These are phyloP conservation scores for Saitoella complicata DNA, from an alignment of 805 yeast genomes.

Conservation along the genomic window DNA sequence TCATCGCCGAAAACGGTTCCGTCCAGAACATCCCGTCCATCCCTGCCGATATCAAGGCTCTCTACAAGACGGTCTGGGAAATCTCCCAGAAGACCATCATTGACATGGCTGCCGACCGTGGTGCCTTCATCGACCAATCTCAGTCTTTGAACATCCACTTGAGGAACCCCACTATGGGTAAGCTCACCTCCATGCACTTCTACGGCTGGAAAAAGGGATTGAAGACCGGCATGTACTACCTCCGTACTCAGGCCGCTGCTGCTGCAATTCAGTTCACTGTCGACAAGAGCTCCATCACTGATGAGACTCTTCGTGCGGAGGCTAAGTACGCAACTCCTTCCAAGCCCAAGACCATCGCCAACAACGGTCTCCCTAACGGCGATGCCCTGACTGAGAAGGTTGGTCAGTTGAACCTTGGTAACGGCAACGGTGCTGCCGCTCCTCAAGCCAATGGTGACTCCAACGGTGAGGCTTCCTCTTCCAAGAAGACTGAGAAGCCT, in stretches of 20 bases:
- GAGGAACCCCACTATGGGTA: conserved; percentile 86
- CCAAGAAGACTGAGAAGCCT: conserved; percentile 15
- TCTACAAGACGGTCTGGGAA: conserved; percentile 97
- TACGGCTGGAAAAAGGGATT: conserved; percentile 98
- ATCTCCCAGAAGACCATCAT: conserved; percentile 70
- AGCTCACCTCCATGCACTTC: conserved; percentile 93
- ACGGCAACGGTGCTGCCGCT: not conserved
- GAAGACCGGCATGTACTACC: conserved; percentile 96
- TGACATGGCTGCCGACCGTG: conserved; percentile 72
- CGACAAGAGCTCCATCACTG: conserved; percentile 30
- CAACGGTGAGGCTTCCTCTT: conserved; percentile 28
- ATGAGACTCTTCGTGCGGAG: conserved; percentile 5
- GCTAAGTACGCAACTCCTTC: not conserved
- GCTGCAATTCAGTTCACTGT: conserved; percentile 89
- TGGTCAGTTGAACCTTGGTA: not conserved
- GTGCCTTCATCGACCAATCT: conserved; percentile 67
- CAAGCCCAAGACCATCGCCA: not conserved
- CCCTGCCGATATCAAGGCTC: conserved; percentile 54
- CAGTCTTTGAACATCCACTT: conserved; percentile 84
- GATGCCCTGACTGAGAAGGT: too few species aligned
- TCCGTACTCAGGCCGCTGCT: conserved; percentile 94
- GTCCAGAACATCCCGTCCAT: conserved; percentile 58
- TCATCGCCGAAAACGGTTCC: conserved; percentile 69
- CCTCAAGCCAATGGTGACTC: conserved; percentile 13
- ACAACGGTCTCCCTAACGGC: not conserved